Evolutionary conservation across 768 basidiomycete species (phyloP), one percentile per base, ranked within the genome.

Genomic region (Kondoa subrosea): DNA sequence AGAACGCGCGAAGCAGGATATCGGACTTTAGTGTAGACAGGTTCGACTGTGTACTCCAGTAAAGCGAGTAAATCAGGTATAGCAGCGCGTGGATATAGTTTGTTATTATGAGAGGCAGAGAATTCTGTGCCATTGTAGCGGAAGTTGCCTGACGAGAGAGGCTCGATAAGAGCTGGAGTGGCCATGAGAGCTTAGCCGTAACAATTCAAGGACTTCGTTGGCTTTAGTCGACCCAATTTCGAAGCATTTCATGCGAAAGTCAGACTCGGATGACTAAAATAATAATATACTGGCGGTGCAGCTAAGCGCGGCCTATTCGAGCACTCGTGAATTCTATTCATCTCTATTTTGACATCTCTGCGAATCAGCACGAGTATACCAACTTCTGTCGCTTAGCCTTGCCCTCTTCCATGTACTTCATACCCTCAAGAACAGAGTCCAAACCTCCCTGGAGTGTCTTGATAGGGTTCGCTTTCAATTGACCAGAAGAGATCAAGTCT

Each of bases 381-480:
- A 50, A 50, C 21, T 50, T 50, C 40, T 50, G 40, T 21, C 40
- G 8, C 21, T 50, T 50, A 8, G 40, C 40, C 40, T 50, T 50
- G 8, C 40, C 40, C 8, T 8, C 40, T 50, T 50, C 40, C 40
- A 50, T 50, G 40, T 50, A 50, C 40, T 63, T 27, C 29, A 63
- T 27, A 8, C 61, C 61, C 26, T 63, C 30, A 3, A 33, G n/a
- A 32, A 63, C n/a, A 8, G 29, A 21, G 14, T 63, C 61, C 8
- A 63, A n/a, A 27, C 27, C 16, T 14, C 61, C 61, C 17, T 27
- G n/a, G 61, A 27, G 33, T n/a, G 30, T 27, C 30, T 32, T 27
- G 30, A 63, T 27, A 3, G 61, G 61, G 61, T 63, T 63, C 29
- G 61, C 27, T 33, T 63, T 63, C 29, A 63, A 32, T 32, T 63